Base-by-base conservation (phyloP, 768 basidiomycete genomes). In the Hortiboletus campestris region DNA sequence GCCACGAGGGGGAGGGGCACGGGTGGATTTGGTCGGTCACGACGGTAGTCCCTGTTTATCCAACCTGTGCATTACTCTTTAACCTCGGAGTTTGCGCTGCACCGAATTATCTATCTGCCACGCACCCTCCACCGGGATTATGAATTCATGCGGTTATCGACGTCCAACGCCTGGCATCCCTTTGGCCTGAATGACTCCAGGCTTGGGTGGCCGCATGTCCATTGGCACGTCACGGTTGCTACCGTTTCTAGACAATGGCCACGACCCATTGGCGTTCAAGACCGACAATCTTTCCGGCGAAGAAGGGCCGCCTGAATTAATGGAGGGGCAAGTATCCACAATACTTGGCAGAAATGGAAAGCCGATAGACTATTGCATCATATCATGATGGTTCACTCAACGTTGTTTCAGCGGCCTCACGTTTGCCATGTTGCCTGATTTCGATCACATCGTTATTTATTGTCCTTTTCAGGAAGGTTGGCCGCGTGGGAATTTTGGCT, bases 1-100 rank as follows among this genome's bases (percentile, higher is more conserved):
- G 72, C 68, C 2, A 55, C 61, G 12, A 69, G 58, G 44, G 65
- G 58, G 17, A 69, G 54, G 51, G 58, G n/a, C n/a, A n/a, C n/a
- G n/a, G n/a, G 63, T 22, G 65, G 67, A 20, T 49, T 14, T 5
- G 45, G 59, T 32, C 63, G 57, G 1, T 35, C 63, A 11, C 67
- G 67, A 46, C 60, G 71, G 49, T 71, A 68, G 49, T 32, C 7
- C 7, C 17, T 17, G 51, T 50, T 49, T 8, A 31, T 36, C 20
- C 29, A 39, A 31, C n/a, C 54, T 36, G 48, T 50, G 31, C 43
- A 38, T 31, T 12, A 20, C 35, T 12, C 16, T 14, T 35, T 25
- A 25, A 2, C 36, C 22, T 34, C 40, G 49, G 56, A 55, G 39
- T 39, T 34, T 38, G 17, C 9, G 4, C 38, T 29, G n/a, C 28